Conservation (phyloP, 148 eudicot genomes). For the Dysphania ambrosioides region DNA sequence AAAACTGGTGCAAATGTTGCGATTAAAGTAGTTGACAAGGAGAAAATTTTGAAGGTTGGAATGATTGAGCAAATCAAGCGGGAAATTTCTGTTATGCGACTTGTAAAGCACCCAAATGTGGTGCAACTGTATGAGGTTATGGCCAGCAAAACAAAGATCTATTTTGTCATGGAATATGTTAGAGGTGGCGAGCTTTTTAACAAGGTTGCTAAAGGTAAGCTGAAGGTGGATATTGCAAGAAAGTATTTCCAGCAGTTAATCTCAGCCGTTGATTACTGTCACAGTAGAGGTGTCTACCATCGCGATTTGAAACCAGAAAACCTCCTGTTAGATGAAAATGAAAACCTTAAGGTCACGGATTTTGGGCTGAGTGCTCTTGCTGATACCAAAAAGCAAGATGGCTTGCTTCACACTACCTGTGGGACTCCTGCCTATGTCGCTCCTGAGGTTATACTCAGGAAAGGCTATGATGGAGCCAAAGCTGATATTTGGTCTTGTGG, state of each 20-base stretch:
- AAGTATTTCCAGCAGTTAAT: slow-evolving; percentile 49
- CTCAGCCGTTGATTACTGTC: slow-evolving; percentile 50
- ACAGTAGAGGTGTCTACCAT: slow-evolving; percentile 52
- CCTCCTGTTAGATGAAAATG: slow-evolving; percentile 43
- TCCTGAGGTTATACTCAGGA: slow-evolving; percentile 45
- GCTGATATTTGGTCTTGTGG: slow-evolving; percentile 60
- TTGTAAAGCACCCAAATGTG: slow-evolving; percentile 45
- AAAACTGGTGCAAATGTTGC: slow-evolving; percentile 39
- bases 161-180: slow-evolving; percentile 48
- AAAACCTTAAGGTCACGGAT: slow-evolving; percentile 43
- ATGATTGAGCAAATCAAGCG: slow-evolving; percentile 51
- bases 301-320: slow-evolving; percentile 50
- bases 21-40: slow-evolving; percentile 45
- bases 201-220: slow-evolving; percentile 44
- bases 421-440: slow-evolving; percentile 60
- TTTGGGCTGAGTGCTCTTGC: slow-evolving; percentile 50
- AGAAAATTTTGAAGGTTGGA: slow-evolving; percentile 41
- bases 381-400: slow-evolving; percentile 40
- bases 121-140: slow-evolving; percentile 48
- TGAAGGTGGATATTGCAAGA: slow-evolving; percentile 38
- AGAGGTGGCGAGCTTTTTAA: slow-evolving; percentile 47
- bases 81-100: slow-evolving; percentile 52
- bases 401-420: slow-evolving; percentile 50
- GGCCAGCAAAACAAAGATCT: slow-evolving; percentile 49
- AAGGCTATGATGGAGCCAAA: slow-evolving; percentile 52